Evolutionary conservation across 345 rosid species (phyloP), one percentile per base, ranked within the genome.

Genomic region (Melastoma malabathricum): DNA sequence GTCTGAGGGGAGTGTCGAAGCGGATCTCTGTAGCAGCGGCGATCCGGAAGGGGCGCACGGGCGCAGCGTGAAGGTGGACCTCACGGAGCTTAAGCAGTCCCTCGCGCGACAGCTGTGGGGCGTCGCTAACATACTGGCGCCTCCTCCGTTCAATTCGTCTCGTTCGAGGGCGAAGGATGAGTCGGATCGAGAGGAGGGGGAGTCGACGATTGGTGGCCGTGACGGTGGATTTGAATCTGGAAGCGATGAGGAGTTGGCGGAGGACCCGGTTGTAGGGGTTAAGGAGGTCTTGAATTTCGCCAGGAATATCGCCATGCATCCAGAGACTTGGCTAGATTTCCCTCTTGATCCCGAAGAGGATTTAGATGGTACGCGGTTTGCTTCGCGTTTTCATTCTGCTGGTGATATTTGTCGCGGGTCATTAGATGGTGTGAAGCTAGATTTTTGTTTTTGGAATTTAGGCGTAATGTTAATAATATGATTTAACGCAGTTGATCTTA

Each of bases 261-360:
- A 70, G 45, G 72, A 74, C 47, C 73, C 44, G 15, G 81, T 68
- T 5, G 60, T 80, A 12, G 96, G 98, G 66, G 72, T 92, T 38
- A 84, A 82, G 4, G 88, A 87, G 76, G 93, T 87, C 17, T 68
- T 92, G 74, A 75, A 82, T 5, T 92, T 87, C 47, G 98, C 96
- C 0, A 70, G 76, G 52, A 89, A 92, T 52, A 84, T 87, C 47
- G 85, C 93, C 19, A 66, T 82, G 75, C 96, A 86, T 77, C 96
- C 96, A 0, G 95, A 92, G 70, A 87, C 96, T 15, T 92, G 98
- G 98, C 63, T 87, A 57, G 96, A 87, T 78, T 87, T 87, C 23
- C 93, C 98, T 14, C 76, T 87, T 15, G 96, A 89, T 41, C 76
- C 75, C 8, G 96, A 92, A 57, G 96, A 87, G 4, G 78, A 77